phyloP scores from a whole-genome alignment of 2,329 filamentous ascomycete genomes.

The Cordyceps cicadae region DNA sequence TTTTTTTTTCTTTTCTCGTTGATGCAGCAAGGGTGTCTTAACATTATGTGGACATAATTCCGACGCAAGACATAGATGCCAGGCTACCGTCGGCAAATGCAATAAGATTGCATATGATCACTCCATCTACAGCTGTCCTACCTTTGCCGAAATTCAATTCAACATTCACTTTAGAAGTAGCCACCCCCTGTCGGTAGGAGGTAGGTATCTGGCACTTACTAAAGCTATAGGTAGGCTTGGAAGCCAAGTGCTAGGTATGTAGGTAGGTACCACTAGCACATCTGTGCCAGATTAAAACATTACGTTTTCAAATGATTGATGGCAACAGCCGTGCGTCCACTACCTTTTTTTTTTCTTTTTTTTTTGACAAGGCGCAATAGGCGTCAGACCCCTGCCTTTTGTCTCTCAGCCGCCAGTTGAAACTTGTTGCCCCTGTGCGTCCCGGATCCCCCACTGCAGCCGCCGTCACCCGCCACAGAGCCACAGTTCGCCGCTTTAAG shows the following conservation, averaged over 20 bases:
- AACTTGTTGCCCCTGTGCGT: background rate
- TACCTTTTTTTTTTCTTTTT: background rate
- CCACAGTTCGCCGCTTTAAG: conserved; percentile 6
- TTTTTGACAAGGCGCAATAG: background rate
- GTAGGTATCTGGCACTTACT: background rate
- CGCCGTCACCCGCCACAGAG: conserved; percentile 4
- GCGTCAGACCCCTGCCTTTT: background rate
- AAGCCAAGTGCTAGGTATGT: background rate
- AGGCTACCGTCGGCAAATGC: background rate
- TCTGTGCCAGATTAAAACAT: background rate
- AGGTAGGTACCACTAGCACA: too few species aligned
- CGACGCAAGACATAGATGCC: background rate
- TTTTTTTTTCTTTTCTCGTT: too few species aligned
- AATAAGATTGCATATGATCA: too few species aligned
- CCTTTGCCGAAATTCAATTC: background rate
- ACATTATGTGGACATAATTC: background rate
- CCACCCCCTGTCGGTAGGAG: too few species aligned
- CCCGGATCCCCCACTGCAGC: background rate
- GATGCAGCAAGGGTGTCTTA: background rate
- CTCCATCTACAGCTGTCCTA: too few species aligned
- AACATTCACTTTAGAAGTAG: background rate
- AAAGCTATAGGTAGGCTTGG: background rate
- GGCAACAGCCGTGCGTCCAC: background rate
- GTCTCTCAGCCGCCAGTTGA: background rate
- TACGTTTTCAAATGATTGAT: background rate